Evolutionary conservation across 805 yeast genomes (phyloP).

Genomic region (Schwanniomyces sp.): DNA sequence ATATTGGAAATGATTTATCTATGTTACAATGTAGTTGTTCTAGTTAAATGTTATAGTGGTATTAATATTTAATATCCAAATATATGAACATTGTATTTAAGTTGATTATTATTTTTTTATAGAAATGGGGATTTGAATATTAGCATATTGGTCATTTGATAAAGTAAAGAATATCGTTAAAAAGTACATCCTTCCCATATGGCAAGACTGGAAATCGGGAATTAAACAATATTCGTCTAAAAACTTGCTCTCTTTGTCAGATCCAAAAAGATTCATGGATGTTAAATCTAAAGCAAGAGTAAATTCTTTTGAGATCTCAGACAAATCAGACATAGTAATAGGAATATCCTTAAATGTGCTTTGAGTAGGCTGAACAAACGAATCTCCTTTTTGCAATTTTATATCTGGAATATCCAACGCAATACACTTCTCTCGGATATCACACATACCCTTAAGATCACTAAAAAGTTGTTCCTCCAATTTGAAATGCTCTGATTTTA

Average conservation of each 20-base stretch:
- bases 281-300: conserved; percentile 15
- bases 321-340: conserved; percentile 4
- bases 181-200: conserved; percentile 31
- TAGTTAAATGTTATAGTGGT: conserved; percentile 17
- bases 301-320: conserved; percentile 10
- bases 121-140: conserved; percentile 15
- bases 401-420: conserved; percentile 20
- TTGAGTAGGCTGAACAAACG: too few species aligned
- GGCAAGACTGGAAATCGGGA: conserved; percentile 40
- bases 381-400: not conserved
- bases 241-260: not conserved
- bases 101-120: not conserved
- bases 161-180: conserved; percentile 19
- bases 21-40: conserved; percentile 82
- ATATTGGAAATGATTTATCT: conserved; percentile 49
- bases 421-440: conserved; percentile 23
- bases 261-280: not conserved
- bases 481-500: conserved; percentile 25
- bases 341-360: conserved; percentile 6
- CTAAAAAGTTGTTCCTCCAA: conserved; percentile 28
- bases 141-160: conserved; percentile 18
- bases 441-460: conserved; percentile 29
- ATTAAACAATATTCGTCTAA: conserved; percentile 30
- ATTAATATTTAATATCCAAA: not conserved
- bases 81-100: not conserved